Percentiles rank a stretch among this genome's conserved stretches.
Conservation (phyloP, 371 early-diverging fungal species). For the Scutellospora calospora region DNA sequence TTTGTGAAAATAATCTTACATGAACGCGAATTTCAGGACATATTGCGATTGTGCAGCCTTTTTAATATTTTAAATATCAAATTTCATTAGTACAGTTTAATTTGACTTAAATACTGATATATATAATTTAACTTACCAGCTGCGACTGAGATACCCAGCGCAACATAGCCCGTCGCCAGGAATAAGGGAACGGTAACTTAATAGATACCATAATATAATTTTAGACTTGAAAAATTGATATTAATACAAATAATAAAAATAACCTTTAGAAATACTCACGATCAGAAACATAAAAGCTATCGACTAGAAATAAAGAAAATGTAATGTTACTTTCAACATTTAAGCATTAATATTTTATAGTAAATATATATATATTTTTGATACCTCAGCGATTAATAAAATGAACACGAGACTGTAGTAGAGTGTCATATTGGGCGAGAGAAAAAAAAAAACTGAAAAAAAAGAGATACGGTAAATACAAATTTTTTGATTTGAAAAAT, state of each 20-base stretch:
- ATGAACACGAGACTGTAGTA: constrained; percentile 57
- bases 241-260: constrained; percentile 39
- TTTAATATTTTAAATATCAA: not conserved
- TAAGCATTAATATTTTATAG: not conserved
- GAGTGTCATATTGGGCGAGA: constrained; percentile 60
- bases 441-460: not conserved
- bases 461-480: no score
- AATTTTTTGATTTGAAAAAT: no score
- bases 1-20: constrained; percentile 59
- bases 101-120: not conserved
- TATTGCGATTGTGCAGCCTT: constrained; percentile 61
- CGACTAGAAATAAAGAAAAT: constrained; percentile 45
- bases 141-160: constrained; percentile 62
- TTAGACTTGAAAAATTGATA: not conserved
- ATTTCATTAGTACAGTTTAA: constrained; percentile 23
- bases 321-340: not conserved
- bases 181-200: constrained; percentile 68
- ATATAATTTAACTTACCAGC: constrained; percentile 43
- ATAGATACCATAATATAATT: not conserved
- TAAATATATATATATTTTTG: constrained; percentile 12
- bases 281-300: constrained; percentile 61
- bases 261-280: constrained; percentile 56
- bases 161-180: constrained; percentile 65
- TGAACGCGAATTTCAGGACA: constrained; percentile 66
- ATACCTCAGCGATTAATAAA: constrained; percentile 57